Conservation (phyloP, 2,329 filamentous ascomycete species). For the Colletotrichum spaethianum region DNA sequence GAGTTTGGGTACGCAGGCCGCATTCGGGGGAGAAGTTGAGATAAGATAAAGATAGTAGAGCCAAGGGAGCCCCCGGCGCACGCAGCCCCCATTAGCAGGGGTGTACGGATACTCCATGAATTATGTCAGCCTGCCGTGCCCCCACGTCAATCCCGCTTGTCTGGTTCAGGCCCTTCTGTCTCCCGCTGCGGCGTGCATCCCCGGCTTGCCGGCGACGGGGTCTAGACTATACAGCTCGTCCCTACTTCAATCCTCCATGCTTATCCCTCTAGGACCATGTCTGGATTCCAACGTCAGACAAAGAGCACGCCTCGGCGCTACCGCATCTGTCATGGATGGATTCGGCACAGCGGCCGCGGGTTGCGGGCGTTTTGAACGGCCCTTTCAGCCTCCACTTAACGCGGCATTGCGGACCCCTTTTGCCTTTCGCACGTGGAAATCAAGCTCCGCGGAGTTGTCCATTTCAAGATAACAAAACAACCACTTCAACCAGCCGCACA, state of each 20-base stretch:
- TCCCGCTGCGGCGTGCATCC: slow-evolving; percentile 36
- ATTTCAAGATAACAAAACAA: slow-evolving; percentile 37
- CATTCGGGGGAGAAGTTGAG: slow-evolving; percentile 23
- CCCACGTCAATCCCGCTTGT: slow-evolving; percentile 33
- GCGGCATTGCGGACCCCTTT: slow-evolving; percentile 34
- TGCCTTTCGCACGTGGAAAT: slow-evolving; percentile 30
- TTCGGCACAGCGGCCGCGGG: slow-evolving; percentile 14
- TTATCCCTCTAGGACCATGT: background rate
- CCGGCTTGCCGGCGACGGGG: slow-evolving; percentile 22
- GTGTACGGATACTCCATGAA: background rate
- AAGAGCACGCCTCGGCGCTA: background rate
- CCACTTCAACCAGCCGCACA: slow-evolving; percentile 20
- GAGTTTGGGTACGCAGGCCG: slow-evolving; percentile 10
- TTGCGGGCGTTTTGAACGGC: slow-evolving; percentile 31
- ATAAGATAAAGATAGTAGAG: slow-evolving; percentile 39
- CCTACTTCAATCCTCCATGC: slow-evolving; percentile 6
- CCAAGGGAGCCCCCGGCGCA: slow-evolving; percentile 28
- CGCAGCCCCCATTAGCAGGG: background rate
- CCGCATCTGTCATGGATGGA: slow-evolving; percentile 12
- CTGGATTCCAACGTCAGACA: background rate
- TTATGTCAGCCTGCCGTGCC: slow-evolving; percentile 30
- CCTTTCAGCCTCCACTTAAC: slow-evolving; percentile 38
- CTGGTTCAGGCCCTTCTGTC: slow-evolving; percentile 28
- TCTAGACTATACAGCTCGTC: slow-evolving; percentile 21
- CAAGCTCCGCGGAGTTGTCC: slow-evolving; percentile 39